phyloP scores from a whole-genome alignment of 306 rosid genomes.

The Comarum palustre region DNA sequence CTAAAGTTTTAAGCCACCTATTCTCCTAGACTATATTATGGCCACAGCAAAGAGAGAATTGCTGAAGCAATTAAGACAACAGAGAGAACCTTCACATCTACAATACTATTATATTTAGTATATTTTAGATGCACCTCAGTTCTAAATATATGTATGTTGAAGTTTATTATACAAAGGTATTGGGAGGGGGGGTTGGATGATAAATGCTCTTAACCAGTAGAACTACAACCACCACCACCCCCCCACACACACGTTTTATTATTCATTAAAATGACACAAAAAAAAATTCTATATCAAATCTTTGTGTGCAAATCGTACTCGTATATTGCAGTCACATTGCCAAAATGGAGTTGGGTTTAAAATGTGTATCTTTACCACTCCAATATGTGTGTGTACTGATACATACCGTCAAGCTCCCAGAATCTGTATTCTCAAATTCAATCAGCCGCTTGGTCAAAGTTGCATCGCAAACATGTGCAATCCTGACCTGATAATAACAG shows the following conservation, averaged over 20 bases:
- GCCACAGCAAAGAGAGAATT: not conserved
- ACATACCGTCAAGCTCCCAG: slow-evolving; percentile 82
- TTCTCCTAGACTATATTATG: not conserved
- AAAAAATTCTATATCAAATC: not conserved
- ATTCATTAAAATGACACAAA: not conserved
- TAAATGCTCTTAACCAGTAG: not conserved
- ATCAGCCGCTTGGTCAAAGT: slow-evolving; percentile 80
- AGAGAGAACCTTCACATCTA: not conserved
- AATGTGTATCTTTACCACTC: not conserved
- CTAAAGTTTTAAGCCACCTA: not conserved
- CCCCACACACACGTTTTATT: not conserved
- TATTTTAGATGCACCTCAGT: not conserved
- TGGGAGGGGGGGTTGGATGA: not conserved
- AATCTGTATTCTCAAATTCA: slow-evolving; percentile 85
- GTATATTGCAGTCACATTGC: not conserved
- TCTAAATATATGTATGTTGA: not conserved
- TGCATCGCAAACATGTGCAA: slow-evolving; percentile 86
- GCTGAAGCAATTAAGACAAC: not conserved
- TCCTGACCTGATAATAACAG: slow-evolving; percentile 48
- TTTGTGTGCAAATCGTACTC: slow-evolving; percentile 32
- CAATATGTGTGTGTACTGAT: not conserved
- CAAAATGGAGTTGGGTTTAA: slow-evolving; percentile 5
- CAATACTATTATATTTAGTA: not conserved
- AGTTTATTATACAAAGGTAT: not conserved
- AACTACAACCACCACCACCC: not conserved